Conservation (phyloP, 805 yeast species). For the Candida succiphila region DNA sequence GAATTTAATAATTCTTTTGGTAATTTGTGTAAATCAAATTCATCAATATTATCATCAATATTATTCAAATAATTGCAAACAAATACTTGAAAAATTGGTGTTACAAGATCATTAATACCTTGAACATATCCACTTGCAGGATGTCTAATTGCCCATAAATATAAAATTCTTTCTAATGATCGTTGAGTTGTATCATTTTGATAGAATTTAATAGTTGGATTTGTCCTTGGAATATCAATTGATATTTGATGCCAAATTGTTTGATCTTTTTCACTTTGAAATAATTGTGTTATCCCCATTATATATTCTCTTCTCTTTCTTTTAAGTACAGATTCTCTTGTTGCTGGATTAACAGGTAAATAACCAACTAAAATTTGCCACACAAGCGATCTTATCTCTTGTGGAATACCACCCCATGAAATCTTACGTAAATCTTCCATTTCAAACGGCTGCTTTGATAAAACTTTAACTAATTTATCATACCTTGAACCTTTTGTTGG, state of each 20-base stretch:
- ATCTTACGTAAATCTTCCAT: slow-evolving; percentile 62
- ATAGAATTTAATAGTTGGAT: slow-evolving; percentile 73
- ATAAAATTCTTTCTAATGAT: slow-evolving; percentile 70
- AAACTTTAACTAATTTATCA: slow-evolving; percentile 53
- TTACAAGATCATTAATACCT: slow-evolving; percentile 89
- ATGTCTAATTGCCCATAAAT: slow-evolving; percentile 92
- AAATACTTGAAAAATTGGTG: slow-evolving; percentile 89
- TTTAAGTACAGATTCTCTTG: slow-evolving; percentile 59
- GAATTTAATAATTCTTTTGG: slow-evolving; percentile 51
- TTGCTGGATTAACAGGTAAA: slow-evolving; percentile 71
- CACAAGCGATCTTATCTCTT: slow-evolving; percentile 64
- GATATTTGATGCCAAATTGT: slow-evolving; percentile 92
- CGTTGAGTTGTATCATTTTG: slow-evolving; percentile 61
- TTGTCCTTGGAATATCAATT: slow-evolving; percentile 91
- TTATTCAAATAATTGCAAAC: slow-evolving; percentile 51
- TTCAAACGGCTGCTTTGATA: slow-evolving; percentile 49
- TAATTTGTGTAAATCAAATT: slow-evolving; percentile 51
- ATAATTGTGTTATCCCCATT: slow-evolving; percentile 64
- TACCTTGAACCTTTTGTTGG: slow-evolving; percentile 37
- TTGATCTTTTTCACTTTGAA: slow-evolving; percentile 50
- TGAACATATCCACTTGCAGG: slow-evolving; percentile 98
- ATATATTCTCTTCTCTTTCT: slow-evolving; percentile 80
- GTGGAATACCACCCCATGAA: slow-evolving; percentile 93
- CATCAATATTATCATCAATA: slow-evolving; percentile 38
- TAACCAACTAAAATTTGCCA: slow-evolving; percentile 93